phyloP scores from a whole-genome alignment of 345 rosid genomes.

The Acer saccharum region DNA sequence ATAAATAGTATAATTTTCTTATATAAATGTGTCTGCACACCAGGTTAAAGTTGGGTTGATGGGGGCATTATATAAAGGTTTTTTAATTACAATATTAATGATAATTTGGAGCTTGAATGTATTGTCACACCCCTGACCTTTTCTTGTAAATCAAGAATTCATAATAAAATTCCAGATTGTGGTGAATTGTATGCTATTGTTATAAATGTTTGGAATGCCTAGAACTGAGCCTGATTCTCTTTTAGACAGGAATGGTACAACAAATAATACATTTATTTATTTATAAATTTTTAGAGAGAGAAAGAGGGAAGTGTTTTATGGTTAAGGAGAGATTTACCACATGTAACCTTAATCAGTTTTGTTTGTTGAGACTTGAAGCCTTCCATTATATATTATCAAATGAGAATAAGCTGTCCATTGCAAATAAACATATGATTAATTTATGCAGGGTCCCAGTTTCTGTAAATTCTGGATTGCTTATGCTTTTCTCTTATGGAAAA shows the following conservation, averaged over 20 bases:
- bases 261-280: neutral
- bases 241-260: neutral
- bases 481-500: neutral
- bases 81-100: neutral
- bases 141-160: slow-evolving; percentile 5
- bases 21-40: neutral
- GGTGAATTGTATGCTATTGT: slow-evolving; percentile 1
- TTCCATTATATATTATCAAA: too few species aligned
- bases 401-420: neutral
- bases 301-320: neutral
- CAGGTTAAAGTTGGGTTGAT: neutral
- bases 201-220: neutral
- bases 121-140: neutral
- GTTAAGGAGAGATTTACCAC: neutral
- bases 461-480: neutral
- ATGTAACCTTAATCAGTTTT: too few species aligned
- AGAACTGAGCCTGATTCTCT: neutral
- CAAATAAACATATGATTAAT: neutral
- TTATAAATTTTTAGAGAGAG: neutral
- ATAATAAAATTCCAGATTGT: neutral
- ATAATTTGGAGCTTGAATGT: neutral
- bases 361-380: neutral
- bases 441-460: neutral
- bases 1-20: neutral
- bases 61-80: neutral